These are phyloP conservation scores for Uromyces viciae-fabae DNA, from an alignment of 1,284 basidiomycete species.

Conservation along the genomic window DNA sequence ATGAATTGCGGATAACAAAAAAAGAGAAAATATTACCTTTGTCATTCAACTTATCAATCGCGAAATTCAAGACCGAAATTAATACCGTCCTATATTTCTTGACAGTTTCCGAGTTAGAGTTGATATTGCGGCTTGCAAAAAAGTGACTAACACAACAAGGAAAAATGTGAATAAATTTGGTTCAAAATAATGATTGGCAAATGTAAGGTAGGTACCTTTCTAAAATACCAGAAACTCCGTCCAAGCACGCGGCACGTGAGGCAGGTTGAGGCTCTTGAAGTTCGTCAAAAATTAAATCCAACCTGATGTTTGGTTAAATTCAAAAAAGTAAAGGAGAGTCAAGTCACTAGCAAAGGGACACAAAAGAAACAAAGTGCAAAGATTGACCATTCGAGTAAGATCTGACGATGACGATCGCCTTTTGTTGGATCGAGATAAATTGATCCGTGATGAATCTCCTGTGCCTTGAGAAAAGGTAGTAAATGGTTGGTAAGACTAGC, in stretches of 20 bases:
- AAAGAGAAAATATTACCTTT: constrained; percentile 53
- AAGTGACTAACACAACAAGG: constrained; percentile 51
- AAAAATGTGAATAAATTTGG: background rate
- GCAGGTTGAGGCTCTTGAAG: constrained; percentile 35
- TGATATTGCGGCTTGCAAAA: constrained; percentile 55
- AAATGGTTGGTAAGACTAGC: constrained; percentile 11
- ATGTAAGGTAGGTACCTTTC: constrained; percentile 54
- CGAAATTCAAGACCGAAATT: constrained; percentile 57
- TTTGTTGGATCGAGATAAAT: constrained; percentile 22
- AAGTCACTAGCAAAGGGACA: too few species aligned
- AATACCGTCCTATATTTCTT: constrained; percentile 56
- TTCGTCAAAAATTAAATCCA: constrained; percentile 37
- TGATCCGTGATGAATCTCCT: constrained; percentile 4
- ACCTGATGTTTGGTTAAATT: background rate
- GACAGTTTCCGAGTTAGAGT: constrained; percentile 50
- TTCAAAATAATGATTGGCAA: background rate
- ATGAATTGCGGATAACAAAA: too few species aligned
- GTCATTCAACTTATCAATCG: constrained; percentile 59
- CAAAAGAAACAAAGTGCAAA: too few species aligned
- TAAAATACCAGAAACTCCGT: constrained; percentile 57
- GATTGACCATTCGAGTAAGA: constrained; percentile 35
- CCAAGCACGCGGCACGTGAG: constrained; percentile 57
- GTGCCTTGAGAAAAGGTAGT: constrained; percentile 25
- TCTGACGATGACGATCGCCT: constrained; percentile 7
- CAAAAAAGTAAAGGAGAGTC: background rate